Conservation (phyloP, 139 green algal species). For the Cymbomonas tetramitiformis region DNA sequence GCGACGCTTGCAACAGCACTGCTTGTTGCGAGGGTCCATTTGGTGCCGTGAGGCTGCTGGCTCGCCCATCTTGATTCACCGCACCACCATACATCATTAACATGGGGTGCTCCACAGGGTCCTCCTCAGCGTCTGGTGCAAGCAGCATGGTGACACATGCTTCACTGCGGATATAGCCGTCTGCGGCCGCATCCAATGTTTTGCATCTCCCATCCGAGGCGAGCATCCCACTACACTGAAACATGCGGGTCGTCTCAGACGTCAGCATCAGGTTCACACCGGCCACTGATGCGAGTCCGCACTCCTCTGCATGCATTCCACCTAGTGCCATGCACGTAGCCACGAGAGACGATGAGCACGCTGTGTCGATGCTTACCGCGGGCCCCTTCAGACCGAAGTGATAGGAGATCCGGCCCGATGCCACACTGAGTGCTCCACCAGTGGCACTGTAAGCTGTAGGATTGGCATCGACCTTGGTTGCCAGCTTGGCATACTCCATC, state of each 20-base stretch:
- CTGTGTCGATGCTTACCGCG: slow-evolving; percentile 49
- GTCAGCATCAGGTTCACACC: neutral
- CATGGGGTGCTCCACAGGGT: neutral
- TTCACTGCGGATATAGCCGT: slow-evolving; percentile 60
- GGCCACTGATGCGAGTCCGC: neutral
- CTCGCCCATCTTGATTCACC: neutral
- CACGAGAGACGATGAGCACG: slow-evolving; percentile 33
- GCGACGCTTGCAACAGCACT: slow-evolving; percentile 46
- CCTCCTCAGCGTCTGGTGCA: neutral
- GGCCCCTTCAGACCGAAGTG: slow-evolving; percentile 48
- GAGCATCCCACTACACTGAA: slow-evolving; percentile 44
- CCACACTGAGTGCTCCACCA: neutral
- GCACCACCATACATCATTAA: neutral
- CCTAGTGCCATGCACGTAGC: neutral
- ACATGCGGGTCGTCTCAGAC: neutral
- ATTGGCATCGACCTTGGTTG: neutral
- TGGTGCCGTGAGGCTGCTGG: neutral
- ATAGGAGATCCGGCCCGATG: slow-evolving; percentile 44
- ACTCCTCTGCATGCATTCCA: neutral
- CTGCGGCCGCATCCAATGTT: slow-evolving; percentile 54
- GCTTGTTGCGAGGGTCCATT: no score
- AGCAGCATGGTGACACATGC: slow-evolving; percentile 31
- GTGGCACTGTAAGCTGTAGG: slow-evolving; percentile 41
- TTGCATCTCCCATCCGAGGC: slow-evolving; percentile 64
- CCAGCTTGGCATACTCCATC: slow-evolving; percentile 52